Conservation (phyloP, 2,329 filamentous ascomycete species). For the Colletotrichum incanum region DNA sequence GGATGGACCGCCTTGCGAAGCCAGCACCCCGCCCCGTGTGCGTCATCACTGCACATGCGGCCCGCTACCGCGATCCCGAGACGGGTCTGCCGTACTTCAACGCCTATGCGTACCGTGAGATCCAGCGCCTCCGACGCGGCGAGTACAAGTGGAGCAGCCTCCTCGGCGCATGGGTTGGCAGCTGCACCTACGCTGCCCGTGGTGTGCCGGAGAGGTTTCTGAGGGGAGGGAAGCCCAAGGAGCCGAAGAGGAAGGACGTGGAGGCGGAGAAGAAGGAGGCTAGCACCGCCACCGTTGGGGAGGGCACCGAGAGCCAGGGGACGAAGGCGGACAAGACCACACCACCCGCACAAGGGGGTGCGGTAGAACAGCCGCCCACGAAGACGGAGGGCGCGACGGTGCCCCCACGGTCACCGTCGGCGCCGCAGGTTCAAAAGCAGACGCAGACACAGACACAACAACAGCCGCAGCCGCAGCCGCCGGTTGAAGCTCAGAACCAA, state of each 20-base stretch:
- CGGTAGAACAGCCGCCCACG: conserved; percentile 1
- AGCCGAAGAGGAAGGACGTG: conserved; percentile 45
- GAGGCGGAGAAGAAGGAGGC: conserved; percentile 9
- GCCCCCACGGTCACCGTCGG: conserved; percentile 28
- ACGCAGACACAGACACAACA: conserved; percentile 7
- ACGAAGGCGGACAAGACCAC: conserved; percentile 34
- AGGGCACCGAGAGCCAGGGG: conserved; percentile 42
- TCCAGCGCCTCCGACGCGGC: conserved; percentile 80
- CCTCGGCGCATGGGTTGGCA: conserved; percentile 87
- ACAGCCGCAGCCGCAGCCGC: background rate
- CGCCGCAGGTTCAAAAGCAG: conserved; percentile 6
- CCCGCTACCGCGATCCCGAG: conserved; percentile 86
- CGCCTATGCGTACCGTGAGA: conserved; percentile 84
- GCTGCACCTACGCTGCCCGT: conserved; percentile 72
- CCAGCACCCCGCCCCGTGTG: conserved; percentile 73
- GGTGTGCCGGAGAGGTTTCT: conserved; percentile 87
- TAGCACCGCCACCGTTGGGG: conserved; percentile 38
- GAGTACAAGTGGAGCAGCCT: conserved; percentile 88
- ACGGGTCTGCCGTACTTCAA: conserved; percentile 89
- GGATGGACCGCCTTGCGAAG: conserved; percentile 71
- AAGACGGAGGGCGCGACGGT: background rate
- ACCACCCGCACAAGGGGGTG: conserved; percentile 12
- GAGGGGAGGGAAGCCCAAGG: conserved; percentile 49
- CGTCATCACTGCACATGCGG: conserved; percentile 85
- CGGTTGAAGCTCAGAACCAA: conserved; percentile 6